Conservation (phyloP, 2,329 filamentous ascomycete genomes). For the Aspergillus novoparasiticus region DNA sequence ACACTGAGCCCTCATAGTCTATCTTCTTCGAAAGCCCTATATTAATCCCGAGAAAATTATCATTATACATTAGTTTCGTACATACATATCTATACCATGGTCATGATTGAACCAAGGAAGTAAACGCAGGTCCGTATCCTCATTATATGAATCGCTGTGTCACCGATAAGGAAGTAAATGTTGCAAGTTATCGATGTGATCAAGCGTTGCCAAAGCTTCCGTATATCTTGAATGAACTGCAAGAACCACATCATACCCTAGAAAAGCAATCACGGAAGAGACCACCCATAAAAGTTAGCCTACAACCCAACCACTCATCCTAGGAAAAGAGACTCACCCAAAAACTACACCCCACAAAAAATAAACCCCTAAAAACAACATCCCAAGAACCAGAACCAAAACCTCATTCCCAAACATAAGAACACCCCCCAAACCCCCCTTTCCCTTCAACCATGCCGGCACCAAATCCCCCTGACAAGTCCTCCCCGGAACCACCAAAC, state of each 20-base stretch:
- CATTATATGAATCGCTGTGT: neutral
- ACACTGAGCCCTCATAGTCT: neutral
- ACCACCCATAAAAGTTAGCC: neutral
- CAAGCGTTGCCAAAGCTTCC: neutral
- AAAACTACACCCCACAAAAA: slow-evolving; percentile 13
- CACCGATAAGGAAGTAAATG: neutral
- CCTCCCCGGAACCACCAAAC: slow-evolving; percentile 40
- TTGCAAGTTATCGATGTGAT: neutral
- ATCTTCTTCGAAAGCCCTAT: neutral
- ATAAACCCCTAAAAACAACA: slow-evolving; percentile 17
- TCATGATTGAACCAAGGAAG: neutral
- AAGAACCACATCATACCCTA: neutral
- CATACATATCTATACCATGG: neutral
- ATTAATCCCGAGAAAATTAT: neutral
- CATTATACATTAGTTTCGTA: neutral
- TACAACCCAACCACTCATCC: neutral
- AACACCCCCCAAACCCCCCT: slow-evolving; percentile 18
- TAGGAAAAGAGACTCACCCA: neutral
- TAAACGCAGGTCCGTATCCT: neutral
- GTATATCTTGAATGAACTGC: neutral
- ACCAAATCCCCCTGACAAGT: slow-evolving; percentile 36
- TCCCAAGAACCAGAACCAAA: slow-evolving; percentile 19
- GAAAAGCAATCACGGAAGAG: neutral
- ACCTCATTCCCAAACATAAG: slow-evolving; percentile 29
- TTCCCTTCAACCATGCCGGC: slow-evolving; percentile 32